These are phyloP conservation scores for Penicillium corylophilum DNA, from an alignment of 2,329 filamentous ascomycete species.

Conservation along the genomic window DNA sequence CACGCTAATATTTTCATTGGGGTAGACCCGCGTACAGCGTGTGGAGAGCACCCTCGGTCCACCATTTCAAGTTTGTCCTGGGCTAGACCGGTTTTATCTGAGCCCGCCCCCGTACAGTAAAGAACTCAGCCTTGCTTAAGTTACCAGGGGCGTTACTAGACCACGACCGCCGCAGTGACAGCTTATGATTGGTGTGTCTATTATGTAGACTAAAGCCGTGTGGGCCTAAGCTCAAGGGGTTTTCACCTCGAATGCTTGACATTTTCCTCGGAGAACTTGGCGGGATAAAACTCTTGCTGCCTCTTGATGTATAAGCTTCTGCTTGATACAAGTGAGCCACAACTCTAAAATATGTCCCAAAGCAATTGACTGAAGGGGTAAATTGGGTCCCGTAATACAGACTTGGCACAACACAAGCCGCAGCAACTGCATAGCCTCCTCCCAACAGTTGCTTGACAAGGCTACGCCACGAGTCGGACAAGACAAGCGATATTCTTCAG, in stretches of 20 bases:
- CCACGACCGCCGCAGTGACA: not conserved
- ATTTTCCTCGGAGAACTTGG: too few species aligned
- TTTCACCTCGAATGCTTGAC: too few species aligned
- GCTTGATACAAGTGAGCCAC: not conserved
- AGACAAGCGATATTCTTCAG: not conserved
- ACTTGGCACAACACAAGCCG: conserved; percentile 1
- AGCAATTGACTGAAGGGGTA: not conserved
- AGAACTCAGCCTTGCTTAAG: not conserved
- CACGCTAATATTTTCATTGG: too few species aligned
- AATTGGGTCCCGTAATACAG: not conserved
- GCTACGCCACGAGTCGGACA: not conserved
- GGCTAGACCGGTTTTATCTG: not conserved
- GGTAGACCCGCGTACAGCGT: too few species aligned
- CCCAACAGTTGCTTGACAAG: not conserved
- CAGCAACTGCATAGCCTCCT: not conserved
- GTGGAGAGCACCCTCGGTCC: not conserved
- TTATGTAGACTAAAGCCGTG: not conserved
- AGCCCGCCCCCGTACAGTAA: not conserved
- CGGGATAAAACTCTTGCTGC: not conserved
- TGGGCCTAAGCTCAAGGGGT: not conserved
- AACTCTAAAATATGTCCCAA: not conserved
- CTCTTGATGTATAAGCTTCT: not conserved
- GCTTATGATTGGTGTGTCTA: not conserved
- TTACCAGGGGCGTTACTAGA: not conserved
- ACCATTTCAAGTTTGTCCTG: not conserved